phyloP scores from a whole-genome alignment of 2,329 filamentous ascomycete genomes.

The Biscogniauxia marginata region DNA sequence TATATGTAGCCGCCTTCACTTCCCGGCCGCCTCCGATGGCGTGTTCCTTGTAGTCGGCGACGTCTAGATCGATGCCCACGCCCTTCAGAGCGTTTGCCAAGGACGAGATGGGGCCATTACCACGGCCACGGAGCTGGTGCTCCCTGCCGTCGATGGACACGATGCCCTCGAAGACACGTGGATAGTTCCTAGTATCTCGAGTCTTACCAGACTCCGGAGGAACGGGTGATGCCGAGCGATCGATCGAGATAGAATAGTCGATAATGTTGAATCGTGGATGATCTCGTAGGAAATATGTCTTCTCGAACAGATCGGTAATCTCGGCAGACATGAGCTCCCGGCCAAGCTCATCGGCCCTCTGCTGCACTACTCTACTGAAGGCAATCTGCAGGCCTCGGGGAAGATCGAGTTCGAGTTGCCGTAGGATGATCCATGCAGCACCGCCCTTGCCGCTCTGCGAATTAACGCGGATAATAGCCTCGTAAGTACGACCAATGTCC shows the following conservation, averaged over 20 bases:
- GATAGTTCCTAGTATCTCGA: constrained; percentile 73
- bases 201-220: constrained; percentile 68
- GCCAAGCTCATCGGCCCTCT: constrained; percentile 72
- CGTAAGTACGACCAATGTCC: constrained; percentile 95
- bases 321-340: constrained; percentile 82
- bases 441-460: constrained; percentile 95
- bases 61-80: constrained; percentile 83
- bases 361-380: constrained; percentile 85
- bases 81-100: constrained; percentile 77
- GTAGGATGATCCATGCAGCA: constrained; percentile 89
- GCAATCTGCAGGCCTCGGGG: constrained; percentile 89
- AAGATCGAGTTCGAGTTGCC: constrained; percentile 84
- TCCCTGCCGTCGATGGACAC: constrained; percentile 79
- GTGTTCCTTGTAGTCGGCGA: constrained; percentile 95
- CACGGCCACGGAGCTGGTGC: constrained; percentile 73
- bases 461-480: constrained; percentile 97
- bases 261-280: constrained; percentile 84
- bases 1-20: constrained; percentile 93
- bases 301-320: constrained; percentile 84
- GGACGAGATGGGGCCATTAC: constrained; percentile 88
- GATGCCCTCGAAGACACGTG: constrained; percentile 81
- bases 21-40: constrained; percentile 78
- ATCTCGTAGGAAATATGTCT: constrained; percentile 78
- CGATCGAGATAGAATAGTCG: constrained; percentile 87
- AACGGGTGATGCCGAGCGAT: constrained; percentile 73